phyloP scores from a whole-genome alignment of 2,329 filamentous ascomycete species.

The Talaromyces atroroseus region DNA sequence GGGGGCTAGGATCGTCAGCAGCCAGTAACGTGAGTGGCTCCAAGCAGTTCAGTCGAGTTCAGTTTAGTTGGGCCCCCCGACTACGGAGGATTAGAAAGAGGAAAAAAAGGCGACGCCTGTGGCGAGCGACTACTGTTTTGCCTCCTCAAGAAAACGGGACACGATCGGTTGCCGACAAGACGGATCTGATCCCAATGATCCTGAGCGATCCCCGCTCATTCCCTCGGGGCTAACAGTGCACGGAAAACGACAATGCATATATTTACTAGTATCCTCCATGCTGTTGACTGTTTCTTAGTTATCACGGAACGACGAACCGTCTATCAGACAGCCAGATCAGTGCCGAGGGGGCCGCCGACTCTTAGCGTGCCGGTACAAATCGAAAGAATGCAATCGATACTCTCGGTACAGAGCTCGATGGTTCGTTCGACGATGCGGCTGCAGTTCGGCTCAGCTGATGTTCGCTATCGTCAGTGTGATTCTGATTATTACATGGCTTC shows the following conservation, averaged over 20 bases:
- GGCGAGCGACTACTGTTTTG: background rate
- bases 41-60: too few relatives aligned
- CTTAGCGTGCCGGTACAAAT: background rate
- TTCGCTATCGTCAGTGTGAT: background rate
- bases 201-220: background rate
- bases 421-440: background rate
- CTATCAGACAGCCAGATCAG: too few relatives aligned
- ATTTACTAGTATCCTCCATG: too few relatives aligned
- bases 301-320: too few relatives aligned
- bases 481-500: background rate
- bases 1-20: slow-evolving; percentile 12
- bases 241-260: too few relatives aligned
- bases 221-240: too few relatives aligned
- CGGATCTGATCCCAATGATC: background rate
- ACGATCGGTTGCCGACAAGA: too few relatives aligned
- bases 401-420: background rate
- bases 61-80: slow-evolving; percentile 2
- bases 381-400: background rate
- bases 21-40: background rate
- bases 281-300: too few relatives aligned
- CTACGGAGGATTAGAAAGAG: background rate
- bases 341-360: background rate
- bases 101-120: too few relatives aligned
- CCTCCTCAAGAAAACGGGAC: background rate
- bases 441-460: background rate